Evolutionary conservation across 768 basidiomycete species (phyloP).

Genomic region (Leccinum broughii): DNA sequence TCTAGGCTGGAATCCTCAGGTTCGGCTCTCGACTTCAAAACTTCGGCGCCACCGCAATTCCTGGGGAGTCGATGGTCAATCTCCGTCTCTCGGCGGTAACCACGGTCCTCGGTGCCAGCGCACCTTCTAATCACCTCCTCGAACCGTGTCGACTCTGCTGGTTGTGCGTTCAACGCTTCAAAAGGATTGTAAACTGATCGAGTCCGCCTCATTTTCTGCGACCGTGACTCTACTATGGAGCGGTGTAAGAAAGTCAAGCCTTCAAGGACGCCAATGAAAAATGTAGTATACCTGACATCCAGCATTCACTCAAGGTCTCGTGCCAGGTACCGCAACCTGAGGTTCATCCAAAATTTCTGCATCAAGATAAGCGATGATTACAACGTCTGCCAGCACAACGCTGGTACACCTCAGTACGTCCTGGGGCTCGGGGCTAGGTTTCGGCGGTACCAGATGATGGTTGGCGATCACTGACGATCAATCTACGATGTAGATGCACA

Average conservation of each 20-base stretch:
- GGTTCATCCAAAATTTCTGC: not conserved
- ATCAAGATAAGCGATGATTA: not conserved
- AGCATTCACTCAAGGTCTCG: not conserved
- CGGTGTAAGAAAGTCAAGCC: not conserved
- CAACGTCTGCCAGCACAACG: not conserved
- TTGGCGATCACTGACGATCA: constrained; percentile 1
- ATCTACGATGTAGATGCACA: not conserved
- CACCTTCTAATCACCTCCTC: not conserved
- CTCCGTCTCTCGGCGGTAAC: not conserved
- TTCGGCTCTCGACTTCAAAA: not conserved
- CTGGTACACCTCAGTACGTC: not conserved
- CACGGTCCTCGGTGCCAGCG: not conserved
- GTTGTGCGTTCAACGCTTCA: not conserved
- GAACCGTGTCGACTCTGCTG: not conserved
- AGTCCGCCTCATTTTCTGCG: not conserved
- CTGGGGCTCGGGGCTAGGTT: not conserved
- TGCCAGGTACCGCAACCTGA: not conserved
- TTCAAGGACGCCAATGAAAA: not conserved
- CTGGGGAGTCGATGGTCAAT: not conserved
- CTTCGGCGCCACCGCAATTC: not conserved
- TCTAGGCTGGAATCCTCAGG: not conserved
- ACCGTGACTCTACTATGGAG: not conserved
- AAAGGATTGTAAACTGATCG: not conserved
- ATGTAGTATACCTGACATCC: not conserved
- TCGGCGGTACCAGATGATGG: not conserved